Evolutionary conservation across 768 basidiomycete genomes (phyloP), one percentile per base, ranked within the genome.

Genomic region (Suillus hirtellus): DNA sequence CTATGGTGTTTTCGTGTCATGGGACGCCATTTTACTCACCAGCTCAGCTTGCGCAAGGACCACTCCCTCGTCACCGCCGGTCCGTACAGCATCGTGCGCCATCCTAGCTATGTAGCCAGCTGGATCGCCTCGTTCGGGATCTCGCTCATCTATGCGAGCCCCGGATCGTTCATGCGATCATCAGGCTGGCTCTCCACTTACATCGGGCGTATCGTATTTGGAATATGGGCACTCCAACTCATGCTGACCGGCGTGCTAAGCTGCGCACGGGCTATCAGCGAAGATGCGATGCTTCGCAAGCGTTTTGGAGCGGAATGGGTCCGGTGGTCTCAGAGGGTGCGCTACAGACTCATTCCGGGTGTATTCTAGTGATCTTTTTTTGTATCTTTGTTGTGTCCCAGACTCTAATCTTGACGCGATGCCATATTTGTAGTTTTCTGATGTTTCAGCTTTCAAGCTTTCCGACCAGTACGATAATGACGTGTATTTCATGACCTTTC

Each of bases 51-150:
- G 19, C 69, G 69, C 2, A 68, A 68, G 24, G 62, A 71, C 2
- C 78, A 79, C 56, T 21, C 54, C 12, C 72, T 79, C 5, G 59
- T 79, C 31, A 77, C 71, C 1, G 61, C 68, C 1, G 79, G 79
- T 0, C 78, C 78, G 3, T 79, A 79, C 62, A 65, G 68, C 10
- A 63, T 73, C 60, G 73, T 78, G 0, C 77, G 78, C 11, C 78
- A 79, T 55, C 78, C 78, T 0, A 66, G 77, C 15, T 80, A 79
- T 59, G 60, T 72, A 9, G 68, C 68, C 10, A 72, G 42, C 4
- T 37, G 19, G 2, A 24, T 81, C 3, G 65, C 70, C 8, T 63
- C 65, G n/a, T 6, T 69, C 0, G 77, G 79, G 0, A 65, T 75
- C 59, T 69, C 77, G n/a, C 60, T 78, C 27, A 67, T 72, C 27